Conservation (phyloP, 2,329 filamentous ascomycete genomes). For the Cadophora sp. region DNA sequence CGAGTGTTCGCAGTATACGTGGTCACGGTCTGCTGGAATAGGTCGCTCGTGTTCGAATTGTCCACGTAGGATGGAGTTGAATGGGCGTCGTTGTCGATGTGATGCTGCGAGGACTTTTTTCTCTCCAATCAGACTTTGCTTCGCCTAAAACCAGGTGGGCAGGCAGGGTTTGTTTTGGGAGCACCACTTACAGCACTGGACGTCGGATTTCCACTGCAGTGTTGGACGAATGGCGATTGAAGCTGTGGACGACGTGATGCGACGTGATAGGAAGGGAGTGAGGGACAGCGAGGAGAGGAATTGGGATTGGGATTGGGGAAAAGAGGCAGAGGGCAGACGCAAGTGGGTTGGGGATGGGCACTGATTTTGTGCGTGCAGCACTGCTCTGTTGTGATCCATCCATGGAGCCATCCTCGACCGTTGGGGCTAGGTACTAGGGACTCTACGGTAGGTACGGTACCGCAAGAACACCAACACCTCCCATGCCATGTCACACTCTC, state of each 20-base stretch:
- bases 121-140: constrained; percentile 39
- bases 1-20: constrained; percentile 40
- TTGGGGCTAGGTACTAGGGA: not conserved
- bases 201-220: constrained; percentile 24
- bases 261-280: constrained; percentile 25
- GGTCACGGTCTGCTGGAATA: constrained; percentile 38
- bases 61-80: constrained; percentile 41
- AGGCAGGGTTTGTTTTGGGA: constrained; percentile 26
- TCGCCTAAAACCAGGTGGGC: constrained; percentile 48
- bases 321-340: not conserved
- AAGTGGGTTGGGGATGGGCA: constrained; percentile 16
- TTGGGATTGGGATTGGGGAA: constrained; percentile 8
- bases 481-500: not conserved
- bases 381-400: constrained; percentile 17
- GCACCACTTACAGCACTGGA: constrained; percentile 25
- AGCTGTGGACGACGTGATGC: constrained; percentile 24
- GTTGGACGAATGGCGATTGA: constrained; percentile 34
- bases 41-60: constrained; percentile 34
- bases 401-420: not conserved
- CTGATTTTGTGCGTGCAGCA: constrained; percentile 16
- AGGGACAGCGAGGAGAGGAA: constrained; percentile 19
- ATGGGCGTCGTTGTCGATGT: constrained; percentile 33
- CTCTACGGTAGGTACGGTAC: constrained; percentile 4
- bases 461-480: constrained; percentile 4
- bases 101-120: constrained; percentile 37